Evolutionary conservation across 148 eudicot species (phyloP).

Genomic region (Diospyros kaki): DNA sequence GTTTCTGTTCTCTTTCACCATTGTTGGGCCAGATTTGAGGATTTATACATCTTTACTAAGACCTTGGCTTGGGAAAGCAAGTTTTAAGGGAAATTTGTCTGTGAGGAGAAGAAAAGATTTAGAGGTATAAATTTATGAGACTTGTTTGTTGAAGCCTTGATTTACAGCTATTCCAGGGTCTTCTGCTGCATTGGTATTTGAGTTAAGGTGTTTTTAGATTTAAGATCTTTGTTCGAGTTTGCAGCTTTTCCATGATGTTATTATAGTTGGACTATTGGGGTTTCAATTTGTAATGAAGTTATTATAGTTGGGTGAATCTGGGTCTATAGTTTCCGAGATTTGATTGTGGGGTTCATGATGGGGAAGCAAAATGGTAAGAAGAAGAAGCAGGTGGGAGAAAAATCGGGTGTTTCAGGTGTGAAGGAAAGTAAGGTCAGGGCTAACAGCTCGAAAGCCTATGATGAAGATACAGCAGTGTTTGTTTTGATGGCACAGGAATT

Average conservation of each 20-base stretch:
- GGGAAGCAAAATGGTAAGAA: conserved; percentile 62
- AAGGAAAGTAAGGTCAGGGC: conserved; percentile 33
- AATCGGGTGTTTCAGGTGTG: conserved; percentile 23
- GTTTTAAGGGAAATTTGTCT: neutral
- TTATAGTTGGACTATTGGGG: neutral
- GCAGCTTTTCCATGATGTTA: neutral
- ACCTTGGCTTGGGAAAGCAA: neutral
- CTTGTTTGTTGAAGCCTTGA: neutral
- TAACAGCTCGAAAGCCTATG: conserved; percentile 43
- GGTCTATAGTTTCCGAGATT: conserved; percentile 9
- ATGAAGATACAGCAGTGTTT: conserved; percentile 67
- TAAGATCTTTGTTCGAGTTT: neutral
- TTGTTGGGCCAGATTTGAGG: neutral
- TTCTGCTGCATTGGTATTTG: conserved; percentile 1
- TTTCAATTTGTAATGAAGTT: neutral
- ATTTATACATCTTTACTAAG: neutral
- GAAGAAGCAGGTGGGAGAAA: conserved; percentile 37
- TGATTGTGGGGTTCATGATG: conserved; percentile 41
- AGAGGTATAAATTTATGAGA: neutral
- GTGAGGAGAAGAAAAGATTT: neutral
- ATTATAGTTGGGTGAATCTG: neutral
- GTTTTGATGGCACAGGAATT: conserved; percentile 65
- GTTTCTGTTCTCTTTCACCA: neutral
- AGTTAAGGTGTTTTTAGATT: neutral
- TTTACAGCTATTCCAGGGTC: conserved; percentile 3